These are phyloP conservation scores for Zymoseptoria passerinii DNA, from an alignment of 2,329 filamentous ascomycete species.

Conservation along the genomic window DNA sequence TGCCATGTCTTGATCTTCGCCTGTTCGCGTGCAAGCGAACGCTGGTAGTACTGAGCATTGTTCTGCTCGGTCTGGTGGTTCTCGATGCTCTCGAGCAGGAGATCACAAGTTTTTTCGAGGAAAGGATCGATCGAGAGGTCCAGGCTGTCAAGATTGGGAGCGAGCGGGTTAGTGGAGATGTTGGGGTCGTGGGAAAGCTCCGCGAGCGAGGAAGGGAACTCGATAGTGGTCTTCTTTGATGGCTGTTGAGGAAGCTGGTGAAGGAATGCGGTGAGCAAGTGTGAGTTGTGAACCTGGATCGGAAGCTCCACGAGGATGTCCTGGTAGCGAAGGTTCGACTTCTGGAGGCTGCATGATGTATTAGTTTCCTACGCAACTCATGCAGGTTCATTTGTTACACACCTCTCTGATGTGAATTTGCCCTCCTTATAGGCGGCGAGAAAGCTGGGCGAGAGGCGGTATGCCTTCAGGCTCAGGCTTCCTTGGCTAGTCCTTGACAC, in stretches of 20 bases:
- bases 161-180: conserved; percentile 56
- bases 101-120: conserved; percentile 95
- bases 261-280: conserved; percentile 89
- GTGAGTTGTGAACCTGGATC: conserved; percentile 87
- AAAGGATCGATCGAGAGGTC: conserved; percentile 94
- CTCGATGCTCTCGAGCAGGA: conserved; percentile 93
- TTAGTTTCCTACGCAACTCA: conserved; percentile 17
- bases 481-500: conserved; percentile 92
- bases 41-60: conserved; percentile 97
- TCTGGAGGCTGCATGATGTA: conserved; percentile 62
- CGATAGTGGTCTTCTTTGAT: conserved; percentile 51
- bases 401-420: conserved; percentile 97
- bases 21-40: conserved; percentile 88
- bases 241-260: conserved; percentile 75
- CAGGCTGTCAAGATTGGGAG: conserved; percentile 81
- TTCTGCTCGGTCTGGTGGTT: conserved; percentile 97
- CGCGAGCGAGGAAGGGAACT: conserved; percentile 69
- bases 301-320: conserved; percentile 90
- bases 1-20: conserved; percentile 96
- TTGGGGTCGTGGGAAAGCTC: conserved; percentile 61
- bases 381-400: neutral
- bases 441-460: conserved; percentile 79
- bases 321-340: conserved; percentile 85
- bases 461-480: conserved; percentile 79
- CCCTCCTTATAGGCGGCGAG: conserved; percentile 90